Base-by-base conservation (phyloP, 2,329 filamentous ascomycete genomes). In the Fusarium piperis region DNA sequence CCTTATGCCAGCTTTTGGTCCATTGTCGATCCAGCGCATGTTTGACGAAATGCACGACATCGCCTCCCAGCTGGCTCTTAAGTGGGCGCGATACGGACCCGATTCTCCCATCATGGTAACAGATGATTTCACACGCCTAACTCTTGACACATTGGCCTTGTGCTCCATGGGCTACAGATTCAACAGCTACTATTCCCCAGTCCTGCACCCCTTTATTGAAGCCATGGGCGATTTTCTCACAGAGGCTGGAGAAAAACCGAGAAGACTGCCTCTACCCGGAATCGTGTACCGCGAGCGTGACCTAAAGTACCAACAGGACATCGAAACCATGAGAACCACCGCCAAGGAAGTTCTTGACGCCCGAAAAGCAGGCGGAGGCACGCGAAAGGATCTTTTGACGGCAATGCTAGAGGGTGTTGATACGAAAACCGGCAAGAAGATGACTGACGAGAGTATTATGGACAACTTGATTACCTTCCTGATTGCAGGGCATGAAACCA, bases 381-480 rank as follows among this genome's bases (percentile, higher is more conserved):
- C 52, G 4, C 20, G 52, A 1, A 56, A 56, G 52, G 52, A 56
- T 5, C 33, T 56, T 0, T 84, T 94, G 6, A 92, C 88, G 64
- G 88, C 90, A 20, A 92, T 94, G 90, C 80, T 94, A 41, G 83
- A 89, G 10, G 90, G 90, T 0, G 85, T 85, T 10, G 92, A 94
- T 76, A 85, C 89, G 1, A 87, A 89, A 79, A 93, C 91, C 4
- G 91, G 91, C 11, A 83, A 90, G 71, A 85, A 85, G n/a, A 83
- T 94, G 76, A 86, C 83, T 1, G 89, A 92, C 66, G 82, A 86
- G 13, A 87, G 84, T 58, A 92, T 93, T 71, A 85, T 89, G 20
- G 85, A 91, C 76, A 92, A 94, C 71, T 88, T 94, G 81, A 90
- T 92, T 63, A 93, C 91, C 0, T 93, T 93, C 70, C 78, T 93